Conservation (phyloP, 768 basidiomycete genomes). For the Lactifluus pinguis region DNA sequence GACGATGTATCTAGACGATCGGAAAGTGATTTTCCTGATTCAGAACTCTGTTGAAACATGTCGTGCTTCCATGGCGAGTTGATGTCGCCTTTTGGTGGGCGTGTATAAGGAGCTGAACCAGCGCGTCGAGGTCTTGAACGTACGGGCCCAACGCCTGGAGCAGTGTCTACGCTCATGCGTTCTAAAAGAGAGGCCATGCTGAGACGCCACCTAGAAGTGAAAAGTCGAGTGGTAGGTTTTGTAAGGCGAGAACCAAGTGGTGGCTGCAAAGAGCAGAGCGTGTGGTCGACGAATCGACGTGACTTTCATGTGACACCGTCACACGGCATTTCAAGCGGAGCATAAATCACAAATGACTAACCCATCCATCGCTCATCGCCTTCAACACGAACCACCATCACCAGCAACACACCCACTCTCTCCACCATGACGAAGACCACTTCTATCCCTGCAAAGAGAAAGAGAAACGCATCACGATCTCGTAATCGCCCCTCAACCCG, state of each 20-base stretch:
- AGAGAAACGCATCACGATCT: neutral
- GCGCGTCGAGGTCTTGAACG: slow-evolving; percentile 17
- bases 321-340: slow-evolving; percentile 12
- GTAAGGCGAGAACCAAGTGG: neutral
- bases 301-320: neutral
- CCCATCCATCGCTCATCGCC: neutral
- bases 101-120: slow-evolving; percentile 16
- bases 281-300: neutral
- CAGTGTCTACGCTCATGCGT: slow-evolving; percentile 18
- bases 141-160: slow-evolving; percentile 12
- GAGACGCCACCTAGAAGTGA: neutral
- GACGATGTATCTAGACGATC: slow-evolving; percentile 12
- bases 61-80: slow-evolving; percentile 19
- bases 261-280: neutral
- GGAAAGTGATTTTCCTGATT: slow-evolving; percentile 11
- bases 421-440: neutral
- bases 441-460: neutral
- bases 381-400: neutral
- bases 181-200: slow-evolving; percentile 19
- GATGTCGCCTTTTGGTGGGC: slow-evolving; percentile 18
- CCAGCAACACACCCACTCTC: neutral
- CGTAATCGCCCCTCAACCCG: neutral
- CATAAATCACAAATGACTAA: neutral
- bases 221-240: neutral
- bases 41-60: slow-evolving; percentile 8